A percentile compares a stretch with the other conserved stretches of the same genome.
phyloP scores from a whole-genome alignment of 225 moss, liverwort and hornwort species.

The Climacium dendroides region DNA sequence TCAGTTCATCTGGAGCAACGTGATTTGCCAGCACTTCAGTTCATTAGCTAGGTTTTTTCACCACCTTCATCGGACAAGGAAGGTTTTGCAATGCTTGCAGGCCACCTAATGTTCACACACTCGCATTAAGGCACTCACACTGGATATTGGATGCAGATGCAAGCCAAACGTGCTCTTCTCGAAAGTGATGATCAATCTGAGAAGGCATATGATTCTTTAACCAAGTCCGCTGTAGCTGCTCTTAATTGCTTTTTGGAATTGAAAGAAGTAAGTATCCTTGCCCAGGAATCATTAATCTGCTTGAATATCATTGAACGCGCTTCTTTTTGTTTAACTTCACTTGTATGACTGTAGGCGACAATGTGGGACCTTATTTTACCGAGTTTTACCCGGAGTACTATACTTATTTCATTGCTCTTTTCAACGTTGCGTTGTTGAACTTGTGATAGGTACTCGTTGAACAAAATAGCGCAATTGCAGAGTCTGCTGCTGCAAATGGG shows the following conservation, averaged over 20 bases:
- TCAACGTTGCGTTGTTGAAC: not conserved
- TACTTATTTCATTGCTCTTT: not conserved
- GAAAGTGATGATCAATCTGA: conserved; percentile 4
- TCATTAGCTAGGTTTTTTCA: not conserved
- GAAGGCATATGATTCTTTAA: conserved; percentile 10
- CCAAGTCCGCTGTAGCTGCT: conserved; percentile 30
- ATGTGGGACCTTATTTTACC: not conserved
- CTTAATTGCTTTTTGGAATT: conserved; percentile 30
- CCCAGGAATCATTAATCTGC: not conserved
- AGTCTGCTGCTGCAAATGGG: conserved; percentile 5
- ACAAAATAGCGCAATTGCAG: conserved; percentile 21
- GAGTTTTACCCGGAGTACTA: not conserved
- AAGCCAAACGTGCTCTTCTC: not conserved
- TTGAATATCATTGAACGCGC: not conserved
- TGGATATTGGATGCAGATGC: conserved; percentile 10
- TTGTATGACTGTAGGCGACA: not conserved
- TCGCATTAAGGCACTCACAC: not conserved
- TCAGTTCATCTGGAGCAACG: not conserved
- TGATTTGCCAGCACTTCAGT: not conserved
- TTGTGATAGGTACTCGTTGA: conserved; percentile 28
- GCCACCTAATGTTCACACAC: not conserved
- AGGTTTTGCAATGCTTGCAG: not conserved
- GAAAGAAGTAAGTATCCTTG: conserved; percentile 17
- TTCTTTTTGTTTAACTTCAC: not conserved
- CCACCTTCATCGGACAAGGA: not conserved